A percentile compares a stretch with the other conserved stretches of the same genome.
Evolutionary conservation across 2,329 filamentous ascomycete genomes (phyloP).

Genomic region (Delphinella strobiligena): DNA sequence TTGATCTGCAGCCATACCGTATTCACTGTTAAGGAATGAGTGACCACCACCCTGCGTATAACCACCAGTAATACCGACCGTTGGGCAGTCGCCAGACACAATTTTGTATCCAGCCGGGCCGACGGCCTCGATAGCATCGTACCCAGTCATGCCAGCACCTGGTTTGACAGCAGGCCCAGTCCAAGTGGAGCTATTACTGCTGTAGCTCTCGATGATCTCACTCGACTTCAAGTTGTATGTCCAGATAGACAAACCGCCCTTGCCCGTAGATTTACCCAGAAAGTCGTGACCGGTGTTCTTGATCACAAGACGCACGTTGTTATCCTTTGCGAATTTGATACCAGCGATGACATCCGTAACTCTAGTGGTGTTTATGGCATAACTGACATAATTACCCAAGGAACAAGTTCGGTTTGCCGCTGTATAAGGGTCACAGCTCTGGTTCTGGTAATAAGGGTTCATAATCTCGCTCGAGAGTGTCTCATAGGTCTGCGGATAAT

Average conservation of each 20-base stretch:
- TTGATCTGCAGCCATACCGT: constrained; percentile 49
- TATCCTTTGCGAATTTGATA: constrained; percentile 29
- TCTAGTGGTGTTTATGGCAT: constrained; percentile 19
- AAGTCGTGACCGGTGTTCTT: constrained; percentile 32
- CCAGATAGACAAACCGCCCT: constrained; percentile 45
- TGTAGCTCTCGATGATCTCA: constrained; percentile 29
- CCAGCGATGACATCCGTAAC: constrained; percentile 14
- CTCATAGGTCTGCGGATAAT: constrained; percentile 32
- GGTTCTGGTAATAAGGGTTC: constrained; percentile 25
- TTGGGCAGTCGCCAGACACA: constrained; percentile 43
- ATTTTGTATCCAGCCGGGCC: constrained; percentile 35
- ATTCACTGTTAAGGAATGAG: constrained; percentile 38
- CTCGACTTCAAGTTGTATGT: constrained; percentile 43
- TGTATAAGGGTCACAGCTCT: constrained; percentile 31
- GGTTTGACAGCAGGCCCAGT: constrained; percentile 40
- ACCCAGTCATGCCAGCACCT: constrained; percentile 42
- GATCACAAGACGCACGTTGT: constrained; percentile 40
- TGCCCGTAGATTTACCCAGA: constrained; percentile 50
- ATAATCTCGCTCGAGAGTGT: no score
- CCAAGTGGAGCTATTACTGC: constrained; percentile 32
- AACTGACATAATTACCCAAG: constrained; percentile 31
- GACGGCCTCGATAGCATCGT: constrained; percentile 35
- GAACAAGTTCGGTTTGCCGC: constrained; percentile 23
- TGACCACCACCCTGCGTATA: constrained; percentile 52
- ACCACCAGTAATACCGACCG: constrained; percentile 48